Evolutionary conservation across 2,329 filamentous ascomycete genomes (phyloP).

Genomic region (Macrophomina pseudophaseolina): DNA sequence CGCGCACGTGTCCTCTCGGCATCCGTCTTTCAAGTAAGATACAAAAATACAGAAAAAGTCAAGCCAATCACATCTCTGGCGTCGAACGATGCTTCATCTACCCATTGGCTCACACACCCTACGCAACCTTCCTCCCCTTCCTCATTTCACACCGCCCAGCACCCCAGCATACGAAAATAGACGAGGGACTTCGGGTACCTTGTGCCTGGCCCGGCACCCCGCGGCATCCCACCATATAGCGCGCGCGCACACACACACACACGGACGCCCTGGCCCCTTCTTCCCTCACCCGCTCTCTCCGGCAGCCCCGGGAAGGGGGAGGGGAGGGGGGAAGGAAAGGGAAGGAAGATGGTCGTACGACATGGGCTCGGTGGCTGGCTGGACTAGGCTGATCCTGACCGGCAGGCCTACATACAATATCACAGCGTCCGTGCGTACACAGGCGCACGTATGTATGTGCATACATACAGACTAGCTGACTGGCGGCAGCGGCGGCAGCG

Average conservation of each 20-base stretch:
- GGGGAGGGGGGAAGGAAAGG: too few species aligned
- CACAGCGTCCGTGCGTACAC: too few species aligned
- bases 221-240: background rate
- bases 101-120: too few species aligned
- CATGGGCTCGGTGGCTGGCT: background rate
- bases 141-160: background rate
- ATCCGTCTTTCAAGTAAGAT: too few species aligned
- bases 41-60: too few species aligned
- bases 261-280: background rate
- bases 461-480: too few species aligned
- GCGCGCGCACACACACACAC: background rate
- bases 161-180: background rate
- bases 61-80: too few species aligned
- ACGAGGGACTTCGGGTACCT: background rate
- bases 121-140: background rate
- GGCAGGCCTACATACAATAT: background rate
- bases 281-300: background rate
- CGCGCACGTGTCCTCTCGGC: too few species aligned
- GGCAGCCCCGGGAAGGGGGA: background rate
- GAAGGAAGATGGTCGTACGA: background rate
- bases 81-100: too few species aligned
- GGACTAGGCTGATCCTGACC: background rate
- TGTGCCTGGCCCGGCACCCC: background rate
- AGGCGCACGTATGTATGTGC: too few species aligned
- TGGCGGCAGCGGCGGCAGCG: too few species aligned